phyloP scores from a whole-genome alignment of 371 early-diverging fungal species.

The Ecytonucleospora hepatopenaei region DNA sequence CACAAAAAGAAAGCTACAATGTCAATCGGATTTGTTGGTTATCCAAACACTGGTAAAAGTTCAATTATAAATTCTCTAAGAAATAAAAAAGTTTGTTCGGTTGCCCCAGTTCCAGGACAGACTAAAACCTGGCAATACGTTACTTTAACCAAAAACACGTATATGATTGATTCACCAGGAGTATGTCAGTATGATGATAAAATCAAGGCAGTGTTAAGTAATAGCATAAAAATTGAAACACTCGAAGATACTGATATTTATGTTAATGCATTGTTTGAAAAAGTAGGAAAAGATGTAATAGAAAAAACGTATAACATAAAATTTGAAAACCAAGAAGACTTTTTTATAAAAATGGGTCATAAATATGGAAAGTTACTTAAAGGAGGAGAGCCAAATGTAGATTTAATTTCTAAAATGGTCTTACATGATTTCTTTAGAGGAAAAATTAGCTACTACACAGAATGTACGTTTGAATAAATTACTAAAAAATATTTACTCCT shows the following conservation, averaged over 20 bases:
- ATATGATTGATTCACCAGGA: slow-evolving; percentile 97
- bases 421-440: slow-evolving; percentile 96
- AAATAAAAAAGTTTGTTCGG: slow-evolving; percentile 84
- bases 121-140: slow-evolving; percentile 99
- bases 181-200: slow-evolving; percentile 75
- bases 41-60: slow-evolving; percentile 60
- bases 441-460: slow-evolving; percentile 73
- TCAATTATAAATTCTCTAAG: slow-evolving; percentile 93
- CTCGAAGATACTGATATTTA: slow-evolving; percentile 78
- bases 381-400: slow-evolving; percentile 83
- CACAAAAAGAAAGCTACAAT: slow-evolving; percentile 71
- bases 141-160: slow-evolving; percentile 88
- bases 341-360: slow-evolving; percentile 72
- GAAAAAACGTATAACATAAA: slow-evolving; percentile 72
- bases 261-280: slow-evolving; percentile 68
- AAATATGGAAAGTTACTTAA: slow-evolving; percentile 80
- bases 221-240: slow-evolving; percentile 89
- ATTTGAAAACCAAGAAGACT: slow-evolving; percentile 70
- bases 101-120: slow-evolving; percentile 96
- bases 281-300: slow-evolving; percentile 72
- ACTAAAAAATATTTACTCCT: slow-evolving; percentile 22
- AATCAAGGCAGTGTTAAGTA: slow-evolving; percentile 89
- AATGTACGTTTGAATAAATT: background rate
- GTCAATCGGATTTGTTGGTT: slow-evolving; percentile 59
- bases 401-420: slow-evolving; percentile 83